A percentile compares a stretch with the other conserved stretches of the same genome.
Conservation (phyloP, 2,329 filamentous ascomycete genomes). For the Cercospora brassicicola region DNA sequence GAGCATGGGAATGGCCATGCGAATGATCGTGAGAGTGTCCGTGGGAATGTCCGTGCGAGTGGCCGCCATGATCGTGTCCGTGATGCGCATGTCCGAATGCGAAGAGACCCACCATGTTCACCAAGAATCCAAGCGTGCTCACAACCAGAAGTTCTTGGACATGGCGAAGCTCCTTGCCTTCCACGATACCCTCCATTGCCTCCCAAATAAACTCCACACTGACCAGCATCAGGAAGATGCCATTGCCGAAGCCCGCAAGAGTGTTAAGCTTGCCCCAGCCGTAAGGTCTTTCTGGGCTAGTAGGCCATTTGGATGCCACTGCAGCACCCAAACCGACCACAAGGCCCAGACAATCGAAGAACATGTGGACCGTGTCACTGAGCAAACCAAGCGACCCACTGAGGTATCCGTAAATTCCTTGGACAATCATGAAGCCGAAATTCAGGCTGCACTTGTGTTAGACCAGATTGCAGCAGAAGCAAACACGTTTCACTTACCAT, state of each 20-base stretch:
- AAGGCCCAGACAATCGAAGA: constrained; percentile 94
- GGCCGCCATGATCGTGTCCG: constrained; percentile 42
- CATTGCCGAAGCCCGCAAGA: constrained; percentile 92
- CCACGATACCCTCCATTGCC: constrained; percentile 81
- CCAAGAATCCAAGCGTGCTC: constrained; percentile 78
- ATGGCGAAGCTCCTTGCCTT: constrained; percentile 79
- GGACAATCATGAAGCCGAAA: constrained; percentile 90
- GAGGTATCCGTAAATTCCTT: constrained; percentile 89
- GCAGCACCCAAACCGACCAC: constrained; percentile 86
- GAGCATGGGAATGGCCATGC: constrained; percentile 36
- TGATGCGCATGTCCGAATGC: constrained; percentile 67
- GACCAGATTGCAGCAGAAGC: neutral
- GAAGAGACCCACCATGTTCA: constrained; percentile 89
- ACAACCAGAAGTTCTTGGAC: constrained; percentile 86
- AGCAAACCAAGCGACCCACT: constrained; percentile 93
- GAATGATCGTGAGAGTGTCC: constrained; percentile 39
- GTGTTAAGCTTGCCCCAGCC: constrained; percentile 97
- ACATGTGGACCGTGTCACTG: constrained; percentile 98
- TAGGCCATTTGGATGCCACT: constrained; percentile 95
- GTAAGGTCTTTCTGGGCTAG: constrained; percentile 84
- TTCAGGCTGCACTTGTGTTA: constrained; percentile 66
- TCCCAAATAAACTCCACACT: constrained; percentile 96
- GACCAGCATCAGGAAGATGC: constrained; percentile 91
- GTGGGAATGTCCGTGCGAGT: constrained; percentile 41
- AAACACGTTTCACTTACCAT: constrained; percentile 57